These are phyloP conservation scores for Phanerodontia chrysosporium DNA, from an alignment of 768 basidiomycete genomes.

Conservation along the genomic window DNA sequence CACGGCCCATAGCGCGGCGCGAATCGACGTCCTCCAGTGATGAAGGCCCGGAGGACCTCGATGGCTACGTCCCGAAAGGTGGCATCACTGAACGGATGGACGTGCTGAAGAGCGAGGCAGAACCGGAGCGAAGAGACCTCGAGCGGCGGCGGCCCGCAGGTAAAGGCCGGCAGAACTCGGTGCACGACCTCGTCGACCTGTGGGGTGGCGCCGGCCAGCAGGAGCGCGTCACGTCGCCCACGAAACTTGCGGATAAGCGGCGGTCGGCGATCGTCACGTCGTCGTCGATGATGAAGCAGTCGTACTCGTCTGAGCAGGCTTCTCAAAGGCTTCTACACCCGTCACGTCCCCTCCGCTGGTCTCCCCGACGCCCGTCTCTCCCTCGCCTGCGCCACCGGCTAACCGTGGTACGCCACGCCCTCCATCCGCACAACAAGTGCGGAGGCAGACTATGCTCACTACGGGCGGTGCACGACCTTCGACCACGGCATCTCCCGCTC, in stretches of 20 bases:
- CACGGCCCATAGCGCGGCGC: conserved; percentile 1
- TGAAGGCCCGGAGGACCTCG: conserved; percentile 47
- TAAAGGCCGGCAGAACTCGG: conserved; percentile 71
- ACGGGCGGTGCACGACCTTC: neutral
- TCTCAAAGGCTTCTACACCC: neutral
- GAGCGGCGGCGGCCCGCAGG: conserved; percentile 29
- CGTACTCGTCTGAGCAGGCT: neutral
- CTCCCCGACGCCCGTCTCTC: neutral
- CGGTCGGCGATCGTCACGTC: conserved; percentile 22
- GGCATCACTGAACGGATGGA: conserved; percentile 11
- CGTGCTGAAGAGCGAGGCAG: neutral
- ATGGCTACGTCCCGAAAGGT: conserved; percentile 22
- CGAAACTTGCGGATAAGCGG: conserved; percentile 15
- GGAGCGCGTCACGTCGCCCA: conserved; percentile 12
- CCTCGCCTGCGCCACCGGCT: neutral
- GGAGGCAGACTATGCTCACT: conserved; percentile 25
- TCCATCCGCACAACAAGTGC: conserved; percentile 27
- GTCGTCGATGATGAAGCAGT: conserved; percentile 17
- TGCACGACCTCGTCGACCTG: conserved; percentile 77
- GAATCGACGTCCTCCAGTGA: conserved; percentile 52
- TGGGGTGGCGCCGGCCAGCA: conserved; percentile 49
- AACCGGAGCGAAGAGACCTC: conserved; percentile 1
- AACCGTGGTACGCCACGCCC: conserved; percentile 10
- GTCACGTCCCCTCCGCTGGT: neutral
- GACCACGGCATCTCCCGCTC: neutral